Evolutionary conservation across 2,329 filamentous ascomycete genomes (phyloP).

Genomic region (Apiospora marii): DNA sequence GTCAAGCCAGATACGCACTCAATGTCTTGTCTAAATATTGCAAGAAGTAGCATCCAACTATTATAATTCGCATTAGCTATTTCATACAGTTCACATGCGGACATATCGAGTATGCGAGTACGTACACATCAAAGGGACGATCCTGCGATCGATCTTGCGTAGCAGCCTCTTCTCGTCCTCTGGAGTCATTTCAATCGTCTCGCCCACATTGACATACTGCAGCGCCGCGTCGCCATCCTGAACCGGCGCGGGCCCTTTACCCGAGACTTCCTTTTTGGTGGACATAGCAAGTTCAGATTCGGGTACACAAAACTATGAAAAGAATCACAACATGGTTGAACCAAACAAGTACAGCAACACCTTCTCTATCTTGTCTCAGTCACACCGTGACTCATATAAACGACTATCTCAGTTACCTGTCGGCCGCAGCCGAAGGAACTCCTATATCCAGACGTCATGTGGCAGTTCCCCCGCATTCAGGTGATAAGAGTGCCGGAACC

Average conservation of each 20-base stretch:
- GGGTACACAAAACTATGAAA: too few relatives aligned
- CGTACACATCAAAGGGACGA: conserved; percentile 24
- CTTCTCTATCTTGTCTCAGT: not conserved
- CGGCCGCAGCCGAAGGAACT: not conserved
- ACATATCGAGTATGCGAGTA: not conserved
- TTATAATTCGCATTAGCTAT: not conserved
- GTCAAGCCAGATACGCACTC: not conserved
- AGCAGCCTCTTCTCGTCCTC: conserved; percentile 25
- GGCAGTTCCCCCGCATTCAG: conserved; percentile 10
- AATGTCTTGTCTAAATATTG: conserved; percentile 27
- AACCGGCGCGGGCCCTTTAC: not conserved
- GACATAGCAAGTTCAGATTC: not conserved
- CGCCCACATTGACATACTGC: conserved; percentile 1
- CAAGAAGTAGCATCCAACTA: conserved; percentile 26
- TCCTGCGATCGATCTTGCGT: conserved; percentile 18
- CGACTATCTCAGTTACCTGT: not conserved
- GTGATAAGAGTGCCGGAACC: conserved; percentile 9
- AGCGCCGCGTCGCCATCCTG: conserved; percentile 18
- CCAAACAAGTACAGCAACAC: too few relatives aligned
- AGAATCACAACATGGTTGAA: too few relatives aligned
- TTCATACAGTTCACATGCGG: not conserved
- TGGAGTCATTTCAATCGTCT: conserved; percentile 22
- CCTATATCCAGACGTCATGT: conserved; percentile 2
- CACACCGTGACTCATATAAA: conserved; percentile 4
- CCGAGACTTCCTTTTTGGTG: not conserved